Evolutionary conservation across 495 filamentous ascomycete species (phyloP), one percentile per base, ranked within the genome.

Genomic region (Neurospora pannonica): DNA sequence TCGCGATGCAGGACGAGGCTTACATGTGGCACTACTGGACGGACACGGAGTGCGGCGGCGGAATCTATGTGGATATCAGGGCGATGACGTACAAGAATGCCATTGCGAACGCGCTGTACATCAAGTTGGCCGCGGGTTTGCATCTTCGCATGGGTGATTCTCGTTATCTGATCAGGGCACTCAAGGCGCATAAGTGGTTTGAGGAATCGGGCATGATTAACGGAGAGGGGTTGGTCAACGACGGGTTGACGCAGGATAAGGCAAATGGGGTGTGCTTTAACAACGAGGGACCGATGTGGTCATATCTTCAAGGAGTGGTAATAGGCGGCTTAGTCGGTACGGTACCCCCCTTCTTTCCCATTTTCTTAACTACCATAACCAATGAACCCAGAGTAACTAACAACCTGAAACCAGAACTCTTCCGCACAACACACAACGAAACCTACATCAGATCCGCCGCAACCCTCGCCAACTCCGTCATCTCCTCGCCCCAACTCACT

Each of bases 271-370:
- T 84, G 11, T 93, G 91, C 79, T 78, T 83, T 69, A 92, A 90
- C 77, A 93, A 93, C 76, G 84, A 84, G 1, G 82, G 81, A 24
- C 85, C 87, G 4, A 84, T 87, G 40, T 94, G 87, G 87, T 87
- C 89, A 0, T 94, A 94, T 82, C 94, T 93, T 78, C 92, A 94
- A 78, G 92, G 92, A 28, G 90, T 92, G 36, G 85, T 94, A 34
- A 85, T 94, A 17, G 91, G 91, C 8, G 92, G 85, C 0, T 84
- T 93, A 0, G 86, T 89, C 7, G 90, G 92, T 81, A 82, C 88
- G 38, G 38, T 6, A 0, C 15, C 34, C 42, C 34, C 39, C 24
- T 28, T 24, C 39, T 28, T 15, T 0, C 36, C 24, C 40, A 1
- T 48, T 39, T 24, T 24, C 38, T 11, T 39, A 21, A 8, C 42